Evolutionary conservation across 2,329 filamentous ascomycete genomes (phyloP).

Genomic region (Penicillium sp.): DNA sequence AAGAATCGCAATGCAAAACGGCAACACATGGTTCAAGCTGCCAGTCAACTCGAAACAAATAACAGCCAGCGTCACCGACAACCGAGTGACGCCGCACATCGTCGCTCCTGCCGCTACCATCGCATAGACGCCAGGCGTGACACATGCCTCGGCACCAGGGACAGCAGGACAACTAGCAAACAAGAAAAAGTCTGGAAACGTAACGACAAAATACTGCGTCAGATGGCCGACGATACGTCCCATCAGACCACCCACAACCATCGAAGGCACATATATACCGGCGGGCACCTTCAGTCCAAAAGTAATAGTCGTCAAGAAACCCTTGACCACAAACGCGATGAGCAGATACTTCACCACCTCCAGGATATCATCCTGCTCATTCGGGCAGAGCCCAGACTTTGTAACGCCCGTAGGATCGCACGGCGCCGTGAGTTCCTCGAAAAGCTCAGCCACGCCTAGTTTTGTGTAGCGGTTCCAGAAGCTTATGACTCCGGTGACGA

Average conservation of each 20-base stretch:
- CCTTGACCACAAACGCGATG: slow-evolving; percentile 83
- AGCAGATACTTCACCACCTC: slow-evolving; percentile 67
- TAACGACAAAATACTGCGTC: slow-evolving; percentile 75
- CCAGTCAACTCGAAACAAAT: slow-evolving; percentile 96
- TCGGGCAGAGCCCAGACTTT: slow-evolving; percentile 75
- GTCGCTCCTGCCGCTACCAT: slow-evolving; percentile 91
- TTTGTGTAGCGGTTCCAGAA: slow-evolving; percentile 95
- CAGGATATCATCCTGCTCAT: slow-evolving; percentile 68
- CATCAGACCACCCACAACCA: slow-evolving; percentile 94
- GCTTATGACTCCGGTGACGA: slow-evolving; percentile 77
- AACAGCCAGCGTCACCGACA: slow-evolving; percentile 90
- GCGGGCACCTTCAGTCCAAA: slow-evolving; percentile 96
- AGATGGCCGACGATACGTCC: slow-evolving; percentile 82
- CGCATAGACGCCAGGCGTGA: slow-evolving; percentile 95
- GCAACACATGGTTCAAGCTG: slow-evolving; percentile 89
- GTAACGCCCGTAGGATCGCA: slow-evolving; percentile 65
- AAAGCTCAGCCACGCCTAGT: slow-evolving; percentile 80
- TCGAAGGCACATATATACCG: slow-evolving; percentile 96
- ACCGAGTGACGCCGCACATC: slow-evolving; percentile 93
- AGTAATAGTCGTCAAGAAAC: slow-evolving; percentile 79
- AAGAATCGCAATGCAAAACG: slow-evolving; percentile 86
- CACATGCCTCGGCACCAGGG: slow-evolving; percentile 70
- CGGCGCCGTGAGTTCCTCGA: slow-evolving; percentile 86
- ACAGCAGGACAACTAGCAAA: slow-evolving; percentile 70
- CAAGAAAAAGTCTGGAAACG: slow-evolving; percentile 65